These are phyloP conservation scores for Cyanidioschyzon merolae DNA, from an alignment of 23 red algal genomes.

Conservation along the genomic window DNA sequence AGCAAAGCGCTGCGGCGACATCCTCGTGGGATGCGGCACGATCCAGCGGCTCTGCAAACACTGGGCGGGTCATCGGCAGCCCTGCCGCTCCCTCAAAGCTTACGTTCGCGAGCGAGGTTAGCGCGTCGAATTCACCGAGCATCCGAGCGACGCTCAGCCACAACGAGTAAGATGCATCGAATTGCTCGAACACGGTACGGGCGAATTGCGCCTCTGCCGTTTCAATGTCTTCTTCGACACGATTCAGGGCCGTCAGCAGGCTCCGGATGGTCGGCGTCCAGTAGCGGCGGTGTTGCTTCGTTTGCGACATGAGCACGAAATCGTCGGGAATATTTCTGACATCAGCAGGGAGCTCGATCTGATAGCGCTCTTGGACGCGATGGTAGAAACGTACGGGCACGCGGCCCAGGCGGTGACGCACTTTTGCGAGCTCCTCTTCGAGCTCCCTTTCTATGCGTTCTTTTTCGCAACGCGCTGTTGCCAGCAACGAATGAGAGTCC, in stretches of 20 bases:
- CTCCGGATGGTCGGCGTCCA: conserved; percentile 51
- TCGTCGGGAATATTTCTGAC: conserved; percentile 32
- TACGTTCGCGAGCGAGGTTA: conserved; percentile 37
- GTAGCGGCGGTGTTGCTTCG: conserved; percentile 57
- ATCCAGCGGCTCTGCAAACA: background rate
- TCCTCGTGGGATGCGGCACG: background rate
- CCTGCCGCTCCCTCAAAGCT: background rate
- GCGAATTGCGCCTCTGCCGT: conserved; percentile 24
- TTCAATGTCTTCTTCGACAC: conserved; percentile 38
- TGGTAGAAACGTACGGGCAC: conserved; percentile 61
- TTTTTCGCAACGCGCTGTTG: conserved; percentile 30
- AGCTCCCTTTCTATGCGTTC: conserved; percentile 40
- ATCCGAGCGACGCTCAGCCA: conserved; percentile 39
- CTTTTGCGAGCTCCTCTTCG: conserved; percentile 28
- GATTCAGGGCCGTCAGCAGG: conserved; percentile 29
- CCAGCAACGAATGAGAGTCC: conserved; percentile 18
- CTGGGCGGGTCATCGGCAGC: conserved; percentile 1
- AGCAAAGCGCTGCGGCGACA: background rate
- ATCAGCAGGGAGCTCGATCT: conserved; percentile 58
- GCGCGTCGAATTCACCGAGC: conserved; percentile 60
- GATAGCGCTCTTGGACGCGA: conserved; percentile 76
- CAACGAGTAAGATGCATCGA: conserved; percentile 41
- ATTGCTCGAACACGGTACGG: conserved; percentile 48
- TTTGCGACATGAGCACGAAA: conserved; percentile 75
- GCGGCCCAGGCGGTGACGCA: conserved; percentile 30